Conservation (phyloP, 2,329 filamentous ascomycete genomes). For the Aspergillus alliaceus region DNA sequence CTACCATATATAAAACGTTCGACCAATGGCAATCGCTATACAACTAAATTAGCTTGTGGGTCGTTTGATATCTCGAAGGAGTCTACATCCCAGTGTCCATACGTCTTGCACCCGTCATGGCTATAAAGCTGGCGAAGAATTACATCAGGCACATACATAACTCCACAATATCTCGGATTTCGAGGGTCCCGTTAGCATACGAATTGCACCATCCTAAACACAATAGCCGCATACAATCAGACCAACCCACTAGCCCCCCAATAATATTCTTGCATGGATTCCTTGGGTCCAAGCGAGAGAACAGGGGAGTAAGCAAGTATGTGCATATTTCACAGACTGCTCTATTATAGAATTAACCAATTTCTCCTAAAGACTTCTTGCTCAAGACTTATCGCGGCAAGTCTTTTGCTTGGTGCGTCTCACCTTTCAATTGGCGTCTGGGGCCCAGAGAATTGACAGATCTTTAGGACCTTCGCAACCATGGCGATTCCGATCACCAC, state of each 20-base stretch:
- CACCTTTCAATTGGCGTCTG: not conserved
- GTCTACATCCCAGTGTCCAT: not conserved
- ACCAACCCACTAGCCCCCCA: conserved; percentile 35
- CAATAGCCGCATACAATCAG: not conserved
- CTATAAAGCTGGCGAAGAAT: not conserved
- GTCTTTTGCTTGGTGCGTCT: conserved; percentile 3
- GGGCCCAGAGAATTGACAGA: not conserved
- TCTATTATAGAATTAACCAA: not conserved
- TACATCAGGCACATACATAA: not conserved
- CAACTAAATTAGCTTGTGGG: not conserved
- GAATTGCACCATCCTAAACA: not conserved
- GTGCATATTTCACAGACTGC: conserved; percentile 24
- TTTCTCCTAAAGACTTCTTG: conserved; percentile 12
- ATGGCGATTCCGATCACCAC: conserved; percentile 79
- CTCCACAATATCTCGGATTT: not conserved
- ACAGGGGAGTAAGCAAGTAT: conserved; percentile 88
- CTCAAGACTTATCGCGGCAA: conserved; percentile 5
- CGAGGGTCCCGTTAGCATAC: conserved; percentile 5
- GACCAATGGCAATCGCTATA: not conserved
- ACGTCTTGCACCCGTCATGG: not conserved
- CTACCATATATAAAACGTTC: too few species aligned
- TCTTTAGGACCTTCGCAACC: conserved; percentile 77
- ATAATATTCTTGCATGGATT: conserved; percentile 87
- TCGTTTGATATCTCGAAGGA: not conserved
- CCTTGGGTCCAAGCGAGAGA: conserved; percentile 89